Conservation (phyloP, 129 eudicot genomes). For the Silybum marianum region DNA sequence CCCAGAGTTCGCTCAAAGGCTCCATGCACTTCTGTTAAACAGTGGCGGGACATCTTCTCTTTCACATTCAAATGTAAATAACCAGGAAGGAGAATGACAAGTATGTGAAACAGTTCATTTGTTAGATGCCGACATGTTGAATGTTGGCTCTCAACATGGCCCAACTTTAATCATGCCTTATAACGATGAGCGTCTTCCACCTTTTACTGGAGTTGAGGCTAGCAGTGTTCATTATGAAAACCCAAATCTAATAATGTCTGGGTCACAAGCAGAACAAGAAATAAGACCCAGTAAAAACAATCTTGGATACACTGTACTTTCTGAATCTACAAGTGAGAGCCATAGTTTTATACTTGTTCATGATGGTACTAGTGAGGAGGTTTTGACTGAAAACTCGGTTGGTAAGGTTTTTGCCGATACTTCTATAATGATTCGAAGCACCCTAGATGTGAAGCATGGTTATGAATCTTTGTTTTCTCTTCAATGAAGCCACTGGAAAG, state of each 20-base stretch:
- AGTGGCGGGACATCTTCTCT: constrained; percentile 43
- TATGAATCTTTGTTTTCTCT: constrained; percentile 15
- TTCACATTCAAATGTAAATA: constrained; percentile 32
- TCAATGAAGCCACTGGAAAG: constrained; percentile 29
- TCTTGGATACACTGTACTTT: constrained; percentile 22
- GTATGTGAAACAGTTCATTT: constrained; percentile 33
- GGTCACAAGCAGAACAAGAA: constrained; percentile 17
- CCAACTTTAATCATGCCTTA: constrained; percentile 22
- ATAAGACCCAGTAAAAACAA: constrained; percentile 17
- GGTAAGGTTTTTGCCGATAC: constrained; percentile 30
- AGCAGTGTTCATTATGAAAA: not conserved
- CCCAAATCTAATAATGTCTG: constrained; percentile 11
- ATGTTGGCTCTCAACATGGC: constrained; percentile 23
- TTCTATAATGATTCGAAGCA: constrained; percentile 22
- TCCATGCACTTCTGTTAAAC: constrained; percentile 50
- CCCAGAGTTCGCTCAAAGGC: constrained; percentile 59
- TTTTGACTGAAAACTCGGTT: constrained; percentile 27
- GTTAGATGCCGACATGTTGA: constrained; percentile 33
- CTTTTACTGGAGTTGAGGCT: constrained; percentile 30
- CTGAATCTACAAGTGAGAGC: constrained; percentile 32
- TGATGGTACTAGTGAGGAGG: constrained; percentile 26
- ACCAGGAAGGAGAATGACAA: constrained; percentile 31
- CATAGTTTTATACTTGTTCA: constrained; percentile 10
- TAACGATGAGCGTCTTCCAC: constrained; percentile 39
- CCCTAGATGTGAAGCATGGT: constrained; percentile 12